Evolutionary conservation across 768 basidiomycete species (phyloP).

Genomic region (Naganishia onofrii): DNA sequence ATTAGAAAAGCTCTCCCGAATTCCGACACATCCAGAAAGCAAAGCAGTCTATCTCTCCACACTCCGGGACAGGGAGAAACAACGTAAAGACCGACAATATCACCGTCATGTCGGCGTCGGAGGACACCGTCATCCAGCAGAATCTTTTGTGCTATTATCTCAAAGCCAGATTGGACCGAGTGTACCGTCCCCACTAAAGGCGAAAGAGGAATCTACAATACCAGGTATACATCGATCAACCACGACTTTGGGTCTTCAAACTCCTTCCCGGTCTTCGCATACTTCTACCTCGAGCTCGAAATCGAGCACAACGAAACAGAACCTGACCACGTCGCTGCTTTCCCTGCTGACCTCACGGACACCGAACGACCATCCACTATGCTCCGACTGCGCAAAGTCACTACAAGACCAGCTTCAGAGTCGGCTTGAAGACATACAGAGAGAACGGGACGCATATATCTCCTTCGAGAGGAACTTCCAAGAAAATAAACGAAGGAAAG

Average conservation of each 20-base stretch:
- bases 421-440: slow-evolving; percentile 83
- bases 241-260: not conserved
- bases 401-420: slow-evolving; percentile 70
- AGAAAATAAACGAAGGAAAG: slow-evolving; percentile 61
- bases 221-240: slow-evolving; percentile 3
- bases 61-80: slow-evolving; percentile 55
- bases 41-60: slow-evolving; percentile 44
- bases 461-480: slow-evolving; percentile 76
- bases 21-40: slow-evolving; percentile 38
- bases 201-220: not conserved
- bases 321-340: slow-evolving; percentile 47
- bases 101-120: slow-evolving; percentile 32
- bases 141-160: slow-evolving; percentile 86
- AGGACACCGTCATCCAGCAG: slow-evolving; percentile 59
- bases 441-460: slow-evolving; percentile 87
- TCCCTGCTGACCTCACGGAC: slow-evolving; percentile 54
- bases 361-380: slow-evolving; percentile 82
- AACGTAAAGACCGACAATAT: not conserved
- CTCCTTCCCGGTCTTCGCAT: not conserved
- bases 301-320: slow-evolving; percentile 34
- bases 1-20: slow-evolving; percentile 58
- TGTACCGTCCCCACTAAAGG: not conserved
- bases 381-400: slow-evolving; percentile 86
- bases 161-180: slow-evolving; percentile 58
- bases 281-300: not conserved